phyloP scores from a whole-genome alignment of 495 filamentous ascomycete species.

The Xylaria bambusicola region DNA sequence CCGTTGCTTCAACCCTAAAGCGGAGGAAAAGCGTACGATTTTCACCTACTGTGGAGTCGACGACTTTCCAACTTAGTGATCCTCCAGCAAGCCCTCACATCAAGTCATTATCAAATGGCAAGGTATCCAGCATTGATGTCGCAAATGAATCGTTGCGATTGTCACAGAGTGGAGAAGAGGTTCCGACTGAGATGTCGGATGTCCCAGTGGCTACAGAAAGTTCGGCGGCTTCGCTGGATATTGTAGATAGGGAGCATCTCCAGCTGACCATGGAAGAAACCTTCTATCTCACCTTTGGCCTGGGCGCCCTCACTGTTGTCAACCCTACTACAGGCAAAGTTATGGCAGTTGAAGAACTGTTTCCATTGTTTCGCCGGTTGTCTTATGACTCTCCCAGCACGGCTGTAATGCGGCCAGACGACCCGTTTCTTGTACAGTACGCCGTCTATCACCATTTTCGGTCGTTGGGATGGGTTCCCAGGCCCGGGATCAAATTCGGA shows the following conservation, averaged over 20 bases:
- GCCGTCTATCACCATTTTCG: conserved; percentile 95
- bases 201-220: background rate
- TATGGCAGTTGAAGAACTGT: conserved; percentile 54
- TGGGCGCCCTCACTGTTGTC: conserved; percentile 73
- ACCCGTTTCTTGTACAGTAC: conserved; percentile 85
- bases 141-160: conserved; percentile 16
- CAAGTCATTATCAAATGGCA: conserved; percentile 21
- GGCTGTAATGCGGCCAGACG: conserved; percentile 59
- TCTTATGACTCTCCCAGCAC: conserved; percentile 67
- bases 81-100: conserved; percentile 43
- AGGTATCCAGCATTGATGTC: background rate
- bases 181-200: conserved; percentile 7
- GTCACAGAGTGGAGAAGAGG: conserved; percentile 17
- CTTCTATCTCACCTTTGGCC: conserved; percentile 83
- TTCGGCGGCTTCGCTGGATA: conserved; percentile 24
- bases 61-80: conserved; percentile 52
- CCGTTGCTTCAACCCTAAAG: conserved; percentile 24
- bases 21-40: conserved; percentile 64
- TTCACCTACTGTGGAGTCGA: conserved; percentile 61
- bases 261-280: conserved; percentile 89
- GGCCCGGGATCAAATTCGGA: conserved; percentile 91
- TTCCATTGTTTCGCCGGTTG: conserved; percentile 64
- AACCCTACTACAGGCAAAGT: conserved; percentile 54
- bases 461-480: conserved; percentile 93
- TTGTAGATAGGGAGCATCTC: conserved; percentile 84